Percentiles rank a stretch among this genome's conserved stretches.
Evolutionary conservation across 306 rosid species (phyloP).

Genomic region (Abrus pulchellus): DNA sequence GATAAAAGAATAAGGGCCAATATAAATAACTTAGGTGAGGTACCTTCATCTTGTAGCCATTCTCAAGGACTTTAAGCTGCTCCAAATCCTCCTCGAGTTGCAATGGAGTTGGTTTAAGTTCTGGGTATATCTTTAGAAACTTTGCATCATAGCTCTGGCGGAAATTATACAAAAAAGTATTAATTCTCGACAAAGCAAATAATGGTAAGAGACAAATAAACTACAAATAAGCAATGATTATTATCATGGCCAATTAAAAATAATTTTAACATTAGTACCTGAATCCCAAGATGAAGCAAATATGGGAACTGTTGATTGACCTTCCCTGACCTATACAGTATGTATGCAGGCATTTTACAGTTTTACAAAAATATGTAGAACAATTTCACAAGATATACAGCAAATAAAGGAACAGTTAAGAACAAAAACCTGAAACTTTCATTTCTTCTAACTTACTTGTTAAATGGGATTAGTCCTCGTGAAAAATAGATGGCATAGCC

Average conservation of each 20-base stretch:
- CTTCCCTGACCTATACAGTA: conserved; percentile 75
- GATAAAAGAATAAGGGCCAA: conserved; percentile 1
- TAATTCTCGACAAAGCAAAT: conserved; percentile 34
- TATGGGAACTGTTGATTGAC: conserved; percentile 74
- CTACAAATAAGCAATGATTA: neutral
- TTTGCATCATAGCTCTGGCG: conserved; percentile 88
- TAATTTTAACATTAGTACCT: conserved; percentile 41
- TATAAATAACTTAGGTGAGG: conserved; percentile 42
- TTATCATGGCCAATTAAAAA: neutral
- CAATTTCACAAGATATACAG: conserved; percentile 25
- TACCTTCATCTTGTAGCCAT: conserved; percentile 99
- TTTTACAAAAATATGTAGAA: conserved; percentile 17
- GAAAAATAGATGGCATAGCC: conserved; percentile 97
- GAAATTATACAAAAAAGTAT: conserved; percentile 34
- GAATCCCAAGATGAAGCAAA: conserved; percentile 61
- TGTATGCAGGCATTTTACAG: conserved; percentile 41
- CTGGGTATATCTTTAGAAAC: conserved; percentile 78
- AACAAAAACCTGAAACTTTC: neutral
- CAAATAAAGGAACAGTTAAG: neutral
- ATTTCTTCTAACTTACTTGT: conserved; percentile 71
- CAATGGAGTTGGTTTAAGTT: conserved; percentile 83
- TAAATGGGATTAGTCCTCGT: conserved; percentile 90
- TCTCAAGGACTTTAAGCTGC: conserved; percentile 97
- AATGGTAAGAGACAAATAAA: conserved; percentile 17
- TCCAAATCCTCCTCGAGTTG: conserved; percentile 98